phyloP scores from a whole-genome alignment of 129 eudicot genomes.

The Calendula officinalis region DNA sequence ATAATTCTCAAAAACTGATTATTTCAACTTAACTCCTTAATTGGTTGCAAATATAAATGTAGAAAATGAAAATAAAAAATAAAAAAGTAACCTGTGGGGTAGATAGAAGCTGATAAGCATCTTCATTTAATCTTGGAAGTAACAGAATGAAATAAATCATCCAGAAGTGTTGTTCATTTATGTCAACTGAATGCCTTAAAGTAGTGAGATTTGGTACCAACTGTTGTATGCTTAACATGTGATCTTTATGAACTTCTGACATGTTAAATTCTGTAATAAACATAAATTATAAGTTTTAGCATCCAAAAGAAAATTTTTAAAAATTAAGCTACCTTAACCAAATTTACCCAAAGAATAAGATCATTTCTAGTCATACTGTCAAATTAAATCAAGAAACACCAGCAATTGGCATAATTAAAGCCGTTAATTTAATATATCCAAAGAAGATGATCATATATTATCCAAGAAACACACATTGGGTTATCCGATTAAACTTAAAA shows the following conservation, averaged over 20 bases:
- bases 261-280: conserved; percentile 49
- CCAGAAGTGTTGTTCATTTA: conserved; percentile 64
- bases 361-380: too few relatives aligned
- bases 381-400: too few relatives aligned
- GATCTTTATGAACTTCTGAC: conserved; percentile 68
- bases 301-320: background rate
- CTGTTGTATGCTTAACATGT: conserved; percentile 43
- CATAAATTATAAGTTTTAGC: conserved; percentile 5
- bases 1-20: background rate
- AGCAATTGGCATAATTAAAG: too few relatives aligned
- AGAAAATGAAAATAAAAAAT: background rate
- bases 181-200: conserved; percentile 43
- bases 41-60: background rate
- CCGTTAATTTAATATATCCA: background rate
- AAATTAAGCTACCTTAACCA: too few relatives aligned
- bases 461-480: conserved; percentile 1
- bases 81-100: conserved; percentile 47
- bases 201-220: conserved; percentile 55
- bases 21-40: background rate
- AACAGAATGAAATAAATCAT: conserved; percentile 66
- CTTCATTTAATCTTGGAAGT: conserved; percentile 64
- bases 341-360: too few relatives aligned
- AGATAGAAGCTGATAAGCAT: conserved; percentile 44
- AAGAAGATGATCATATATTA: background rate
- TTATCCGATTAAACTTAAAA: background rate